phyloP scores from a whole-genome alignment of 2,329 filamentous ascomycete species.

The Blastomyces percursus region DNA sequence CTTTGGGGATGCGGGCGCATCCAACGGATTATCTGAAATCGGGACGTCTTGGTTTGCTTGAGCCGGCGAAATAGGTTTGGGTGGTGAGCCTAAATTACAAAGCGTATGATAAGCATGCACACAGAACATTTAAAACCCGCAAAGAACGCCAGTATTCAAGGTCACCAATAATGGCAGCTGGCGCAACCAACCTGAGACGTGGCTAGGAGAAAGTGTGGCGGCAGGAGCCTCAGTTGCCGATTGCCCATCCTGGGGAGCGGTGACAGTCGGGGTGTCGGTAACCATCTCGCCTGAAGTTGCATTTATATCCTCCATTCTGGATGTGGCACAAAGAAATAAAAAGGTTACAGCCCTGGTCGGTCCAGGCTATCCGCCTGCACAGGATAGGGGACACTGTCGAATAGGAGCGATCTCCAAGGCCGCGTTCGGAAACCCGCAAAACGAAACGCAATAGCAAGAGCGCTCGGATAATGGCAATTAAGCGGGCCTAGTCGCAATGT shows the following conservation, averaged over 20 bases:
- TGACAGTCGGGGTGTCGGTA: conserved; percentile 21
- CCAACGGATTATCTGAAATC: conserved; percentile 54
- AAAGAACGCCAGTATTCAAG: neutral
- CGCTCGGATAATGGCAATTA: neutral
- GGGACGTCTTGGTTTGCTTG: conserved; percentile 21
- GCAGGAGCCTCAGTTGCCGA: conserved; percentile 14
- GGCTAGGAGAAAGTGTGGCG: conserved; percentile 17
- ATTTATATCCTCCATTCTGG: conserved; percentile 29
- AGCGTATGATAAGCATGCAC: conserved; percentile 15
- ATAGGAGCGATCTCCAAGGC: conserved; percentile 1
- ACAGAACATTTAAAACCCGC: conserved; percentile 12
- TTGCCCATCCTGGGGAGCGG: conserved; percentile 22
- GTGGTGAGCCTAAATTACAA: conserved; percentile 22
- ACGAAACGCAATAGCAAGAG: neutral
- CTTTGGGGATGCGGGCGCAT: conserved; percentile 55
- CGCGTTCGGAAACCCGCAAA: neutral
- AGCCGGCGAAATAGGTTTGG: conserved; percentile 22
- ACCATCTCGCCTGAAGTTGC: conserved; percentile 19
- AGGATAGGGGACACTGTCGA: conserved; percentile 5
- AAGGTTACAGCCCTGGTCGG: conserved; percentile 9
- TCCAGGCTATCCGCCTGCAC: conserved; percentile 8
- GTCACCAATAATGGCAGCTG: neutral
- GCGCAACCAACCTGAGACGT: conserved; percentile 25
- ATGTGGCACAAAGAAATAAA: conserved; percentile 18
- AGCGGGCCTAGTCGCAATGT: neutral